Conservation (phyloP, 306 rosid genomes). For the Delonix regia region DNA sequence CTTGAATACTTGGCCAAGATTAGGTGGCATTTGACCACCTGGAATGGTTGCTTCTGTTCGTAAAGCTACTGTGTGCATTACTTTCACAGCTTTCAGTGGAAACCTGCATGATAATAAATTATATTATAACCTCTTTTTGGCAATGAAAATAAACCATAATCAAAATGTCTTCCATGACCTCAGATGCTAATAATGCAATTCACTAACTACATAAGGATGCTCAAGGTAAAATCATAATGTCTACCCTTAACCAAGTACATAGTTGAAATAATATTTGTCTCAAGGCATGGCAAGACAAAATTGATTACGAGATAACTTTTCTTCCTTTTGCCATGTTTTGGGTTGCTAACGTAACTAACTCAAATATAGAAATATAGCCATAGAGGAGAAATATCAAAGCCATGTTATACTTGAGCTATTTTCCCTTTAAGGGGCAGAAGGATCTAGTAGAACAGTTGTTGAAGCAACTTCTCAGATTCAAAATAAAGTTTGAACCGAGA, state of each 20-base stretch:
- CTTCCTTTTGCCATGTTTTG: neutral
- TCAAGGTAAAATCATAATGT: conserved; percentile 13
- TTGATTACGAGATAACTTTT: neutral
- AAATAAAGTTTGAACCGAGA: neutral
- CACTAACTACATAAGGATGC: conserved; percentile 5
- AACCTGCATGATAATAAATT: conserved; percentile 55
- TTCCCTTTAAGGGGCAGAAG: neutral
- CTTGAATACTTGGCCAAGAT: conserved; percentile 94
- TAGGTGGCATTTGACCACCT: conserved; percentile 79
- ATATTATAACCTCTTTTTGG: neutral
- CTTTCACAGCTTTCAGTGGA: conserved; percentile 93
- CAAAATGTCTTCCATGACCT: neutral
- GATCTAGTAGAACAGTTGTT: neutral
- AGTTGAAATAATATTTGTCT: neutral
- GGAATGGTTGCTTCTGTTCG: conserved; percentile 87
- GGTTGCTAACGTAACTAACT: neutral
- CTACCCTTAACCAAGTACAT: neutral
- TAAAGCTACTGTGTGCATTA: conserved; percentile 96
- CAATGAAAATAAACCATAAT: neutral
- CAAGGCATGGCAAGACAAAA: neutral
- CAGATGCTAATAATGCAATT: conserved; percentile 15
- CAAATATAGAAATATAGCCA: neutral
- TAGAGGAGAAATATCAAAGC: neutral
- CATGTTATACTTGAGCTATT: neutral
- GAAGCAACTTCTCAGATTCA: neutral